These are phyloP conservation scores for Fusarium papillatum DNA, from an alignment of 2,329 filamentous ascomycete species.

Conservation along the genomic window DNA sequence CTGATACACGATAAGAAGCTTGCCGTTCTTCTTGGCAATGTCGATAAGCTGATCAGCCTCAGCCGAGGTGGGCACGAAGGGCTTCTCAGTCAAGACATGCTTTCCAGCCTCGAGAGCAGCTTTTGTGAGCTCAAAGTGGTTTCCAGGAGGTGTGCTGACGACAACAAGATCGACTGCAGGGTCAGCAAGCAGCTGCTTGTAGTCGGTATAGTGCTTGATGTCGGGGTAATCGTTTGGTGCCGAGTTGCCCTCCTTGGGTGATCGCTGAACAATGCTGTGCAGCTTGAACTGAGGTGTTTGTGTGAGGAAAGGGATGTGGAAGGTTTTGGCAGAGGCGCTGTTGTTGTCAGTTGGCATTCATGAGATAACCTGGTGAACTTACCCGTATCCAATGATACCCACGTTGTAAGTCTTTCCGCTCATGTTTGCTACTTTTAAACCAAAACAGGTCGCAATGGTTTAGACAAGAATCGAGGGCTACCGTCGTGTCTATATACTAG, in stretches of 20 bases:
- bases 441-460: not conserved
- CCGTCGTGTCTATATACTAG: not conserved
- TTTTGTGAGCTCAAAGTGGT: slow-evolving; percentile 76
- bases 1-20: slow-evolving; percentile 78
- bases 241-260: slow-evolving; percentile 73
- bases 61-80: slow-evolving; percentile 79
- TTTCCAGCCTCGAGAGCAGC: slow-evolving; percentile 78
- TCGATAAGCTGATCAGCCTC: slow-evolving; percentile 75
- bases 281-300: slow-evolving; percentile 75
- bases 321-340: slow-evolving; percentile 79
- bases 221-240: slow-evolving; percentile 77
- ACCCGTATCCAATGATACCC: slow-evolving; percentile 66
- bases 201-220: slow-evolving; percentile 73
- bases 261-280: slow-evolving; percentile 82
- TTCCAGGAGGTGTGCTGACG: slow-evolving; percentile 79
- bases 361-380: slow-evolving; percentile 39
- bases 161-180: slow-evolving; percentile 76
- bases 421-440: slow-evolving; percentile 41
- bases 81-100: slow-evolving; percentile 87
- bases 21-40: slow-evolving; percentile 64
- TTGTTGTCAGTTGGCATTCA: slow-evolving; percentile 34
- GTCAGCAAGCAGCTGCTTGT: slow-evolving; percentile 76
- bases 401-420: slow-evolving; percentile 61
- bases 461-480: not conserved
- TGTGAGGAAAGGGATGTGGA: slow-evolving; percentile 85